Conservation (phyloP, 2,329 filamentous ascomycete genomes). For the Hansfordia pulvinata region DNA sequence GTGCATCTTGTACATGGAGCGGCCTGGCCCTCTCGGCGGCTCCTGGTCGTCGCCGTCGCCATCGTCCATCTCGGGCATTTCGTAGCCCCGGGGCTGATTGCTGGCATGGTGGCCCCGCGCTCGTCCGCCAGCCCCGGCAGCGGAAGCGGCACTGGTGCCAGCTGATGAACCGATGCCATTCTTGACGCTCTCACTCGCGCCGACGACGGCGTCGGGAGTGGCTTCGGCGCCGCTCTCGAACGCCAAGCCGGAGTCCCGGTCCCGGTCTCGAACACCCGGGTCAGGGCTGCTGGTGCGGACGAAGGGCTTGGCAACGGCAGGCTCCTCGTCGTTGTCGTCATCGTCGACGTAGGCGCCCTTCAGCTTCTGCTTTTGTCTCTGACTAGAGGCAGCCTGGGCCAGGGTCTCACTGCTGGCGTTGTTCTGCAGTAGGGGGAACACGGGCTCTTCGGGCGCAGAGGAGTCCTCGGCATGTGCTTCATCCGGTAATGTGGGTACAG, state of each 20-base stretch:
- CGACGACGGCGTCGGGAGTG: conserved; percentile 9
- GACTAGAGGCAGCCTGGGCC: conserved; percentile 14
- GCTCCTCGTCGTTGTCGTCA: conserved; percentile 45
- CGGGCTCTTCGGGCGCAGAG: conserved; percentile 10
- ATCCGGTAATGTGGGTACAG: neutral
- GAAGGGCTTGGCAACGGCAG: conserved; percentile 42
- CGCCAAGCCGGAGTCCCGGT: too few relatives aligned
- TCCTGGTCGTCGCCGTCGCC: conserved; percentile 6
- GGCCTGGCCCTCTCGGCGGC: conserved; percentile 14
- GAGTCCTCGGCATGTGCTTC: neutral
- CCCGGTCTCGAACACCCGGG: conserved; percentile 12
- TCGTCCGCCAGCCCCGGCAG: too few relatives aligned
- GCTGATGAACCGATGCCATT: too few relatives aligned
- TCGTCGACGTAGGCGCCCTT: conserved; percentile 16
- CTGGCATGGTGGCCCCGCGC: too few relatives aligned
- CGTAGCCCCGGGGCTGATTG: conserved; percentile 17
- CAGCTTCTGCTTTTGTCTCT: too few relatives aligned
- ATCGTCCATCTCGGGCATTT: conserved; percentile 6
- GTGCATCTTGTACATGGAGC: conserved; percentile 60
- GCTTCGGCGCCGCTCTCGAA: too few relatives aligned
- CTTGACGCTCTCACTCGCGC: too few relatives aligned
- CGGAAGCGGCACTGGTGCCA: too few relatives aligned
- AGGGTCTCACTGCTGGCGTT: conserved; percentile 23
- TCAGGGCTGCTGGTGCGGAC: conserved; percentile 40
- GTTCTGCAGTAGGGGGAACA: conserved; percentile 27